These are phyloP conservation scores for Aspergillus fumigatiaffinis DNA, from an alignment of 2,329 filamentous ascomycete genomes.

Conservation along the genomic window DNA sequence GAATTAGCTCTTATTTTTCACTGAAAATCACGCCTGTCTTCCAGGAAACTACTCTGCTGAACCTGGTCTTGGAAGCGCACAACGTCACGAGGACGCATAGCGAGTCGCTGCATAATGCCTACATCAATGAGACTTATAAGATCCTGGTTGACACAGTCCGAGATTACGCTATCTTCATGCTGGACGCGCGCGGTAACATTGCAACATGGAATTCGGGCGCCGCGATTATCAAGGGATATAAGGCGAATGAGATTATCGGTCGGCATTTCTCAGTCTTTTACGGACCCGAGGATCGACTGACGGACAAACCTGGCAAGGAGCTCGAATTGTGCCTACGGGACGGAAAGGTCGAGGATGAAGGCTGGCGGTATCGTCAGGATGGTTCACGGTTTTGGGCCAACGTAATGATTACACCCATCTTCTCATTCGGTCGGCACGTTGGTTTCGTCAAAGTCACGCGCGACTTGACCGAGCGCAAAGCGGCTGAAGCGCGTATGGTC, in stretches of 20 bases:
- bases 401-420: slow-evolving; percentile 56
- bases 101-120: slow-evolving; percentile 30
- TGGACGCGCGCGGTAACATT: slow-evolving; percentile 54
- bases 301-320: slow-evolving; percentile 50
- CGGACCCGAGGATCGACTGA: slow-evolving; percentile 47
- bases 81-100: slow-evolving; percentile 32
- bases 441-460: slow-evolving; percentile 59
- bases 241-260: slow-evolving; percentile 52
- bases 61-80: slow-evolving; percentile 42
- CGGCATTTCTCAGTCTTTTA: slow-evolving; percentile 59
- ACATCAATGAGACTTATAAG: slow-evolving; percentile 55
- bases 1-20: slow-evolving; percentile 14
- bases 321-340: slow-evolving; percentile 52
- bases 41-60: slow-evolving; percentile 36
- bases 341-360: slow-evolving; percentile 56
- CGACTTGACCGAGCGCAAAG: slow-evolving; percentile 54
- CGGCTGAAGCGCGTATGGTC: slow-evolving; percentile 53
- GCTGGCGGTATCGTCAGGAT: slow-evolving; percentile 57
- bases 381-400: slow-evolving; percentile 60
- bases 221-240: slow-evolving; percentile 54
- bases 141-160: slow-evolving; percentile 59
- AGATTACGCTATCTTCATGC: slow-evolving; percentile 62
- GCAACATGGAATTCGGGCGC: slow-evolving; percentile 58
- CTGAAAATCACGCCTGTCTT: slow-evolving; percentile 44
- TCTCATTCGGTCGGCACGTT: slow-evolving; percentile 50